Evolutionary conservation across 2,329 filamentous ascomycete genomes (phyloP).

Genomic region (Celoporthe dispersa): DNA sequence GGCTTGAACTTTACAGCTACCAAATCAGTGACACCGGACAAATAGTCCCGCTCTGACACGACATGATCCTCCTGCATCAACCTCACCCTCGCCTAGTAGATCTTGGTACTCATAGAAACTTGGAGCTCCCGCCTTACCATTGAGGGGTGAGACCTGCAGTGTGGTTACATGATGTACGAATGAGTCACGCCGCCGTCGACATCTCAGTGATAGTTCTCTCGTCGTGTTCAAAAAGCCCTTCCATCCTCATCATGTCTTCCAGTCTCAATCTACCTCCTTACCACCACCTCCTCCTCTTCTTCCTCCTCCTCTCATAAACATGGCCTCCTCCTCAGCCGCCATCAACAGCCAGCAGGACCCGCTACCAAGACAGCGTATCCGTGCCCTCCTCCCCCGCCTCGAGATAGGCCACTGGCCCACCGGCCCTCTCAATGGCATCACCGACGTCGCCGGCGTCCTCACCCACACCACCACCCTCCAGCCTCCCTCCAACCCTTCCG

Average conservation of each 20-base stretch:
- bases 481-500: conserved; percentile 21
- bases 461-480: conserved; percentile 51
- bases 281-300: no score
- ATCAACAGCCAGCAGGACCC: background rate
- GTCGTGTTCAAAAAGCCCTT: background rate
- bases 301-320: background rate
- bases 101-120: background rate
- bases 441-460: conserved; percentile 54
- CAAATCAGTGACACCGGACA: background rate
- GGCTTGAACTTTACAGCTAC: no score
- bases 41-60: background rate
- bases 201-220: background rate
- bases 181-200: background rate
- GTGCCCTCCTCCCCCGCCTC: conserved; percentile 50
- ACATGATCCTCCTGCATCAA: background rate
- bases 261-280: background rate
- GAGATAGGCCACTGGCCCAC: conserved; percentile 48
- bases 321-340: conserved; percentile 1
- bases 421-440: conserved; percentile 54
- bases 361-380: conserved; percentile 40
- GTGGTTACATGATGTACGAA: background rate
- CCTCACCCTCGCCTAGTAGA: background rate
- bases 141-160: background rate
- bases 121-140: background rate
- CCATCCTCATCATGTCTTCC: background rate